Evolutionary conservation across 805 yeast species (phyloP).

Genomic region (Yamadazyma akitaensis): DNA sequence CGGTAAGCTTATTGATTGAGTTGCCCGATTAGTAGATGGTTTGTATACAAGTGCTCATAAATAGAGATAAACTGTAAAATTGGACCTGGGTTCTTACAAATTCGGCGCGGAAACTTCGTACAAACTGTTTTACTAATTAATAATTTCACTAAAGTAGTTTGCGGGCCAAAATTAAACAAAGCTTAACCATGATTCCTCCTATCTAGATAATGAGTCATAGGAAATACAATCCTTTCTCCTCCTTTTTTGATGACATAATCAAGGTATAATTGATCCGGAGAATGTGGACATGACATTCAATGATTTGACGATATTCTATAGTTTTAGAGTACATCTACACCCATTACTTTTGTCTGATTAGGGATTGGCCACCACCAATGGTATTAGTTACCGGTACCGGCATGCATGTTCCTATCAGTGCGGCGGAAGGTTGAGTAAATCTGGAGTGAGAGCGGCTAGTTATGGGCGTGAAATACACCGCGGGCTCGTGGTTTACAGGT

Average conservation of each 20-base stretch:
- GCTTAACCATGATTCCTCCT: not conserved
- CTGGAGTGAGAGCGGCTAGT: not conserved
- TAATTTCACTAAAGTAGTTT: not conserved
- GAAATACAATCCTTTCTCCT: not conserved
- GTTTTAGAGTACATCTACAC: too few species aligned
- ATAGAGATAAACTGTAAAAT: not conserved
- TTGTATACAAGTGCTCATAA: not conserved
- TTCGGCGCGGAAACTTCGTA: slow-evolving; percentile 1
- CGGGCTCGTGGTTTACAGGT: not conserved
- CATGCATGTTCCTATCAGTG: not conserved
- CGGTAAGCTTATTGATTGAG: not conserved
- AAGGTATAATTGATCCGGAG: not conserved
- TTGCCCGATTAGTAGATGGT: not conserved
- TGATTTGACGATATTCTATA: too few species aligned
- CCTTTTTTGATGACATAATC: not conserved
- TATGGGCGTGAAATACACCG: not conserved
- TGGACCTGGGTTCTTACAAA: not conserved
- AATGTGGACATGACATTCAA: not conserved
- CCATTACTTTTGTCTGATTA: not conserved
- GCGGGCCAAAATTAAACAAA: too few species aligned
- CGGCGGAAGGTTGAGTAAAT: not conserved
- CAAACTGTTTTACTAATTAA: not conserved
- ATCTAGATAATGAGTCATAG: not conserved
- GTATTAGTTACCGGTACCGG: not conserved
- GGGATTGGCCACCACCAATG: not conserved